Conservation (phyloP, 208 protist genomes). For the Phytomonas serpens region DNA sequence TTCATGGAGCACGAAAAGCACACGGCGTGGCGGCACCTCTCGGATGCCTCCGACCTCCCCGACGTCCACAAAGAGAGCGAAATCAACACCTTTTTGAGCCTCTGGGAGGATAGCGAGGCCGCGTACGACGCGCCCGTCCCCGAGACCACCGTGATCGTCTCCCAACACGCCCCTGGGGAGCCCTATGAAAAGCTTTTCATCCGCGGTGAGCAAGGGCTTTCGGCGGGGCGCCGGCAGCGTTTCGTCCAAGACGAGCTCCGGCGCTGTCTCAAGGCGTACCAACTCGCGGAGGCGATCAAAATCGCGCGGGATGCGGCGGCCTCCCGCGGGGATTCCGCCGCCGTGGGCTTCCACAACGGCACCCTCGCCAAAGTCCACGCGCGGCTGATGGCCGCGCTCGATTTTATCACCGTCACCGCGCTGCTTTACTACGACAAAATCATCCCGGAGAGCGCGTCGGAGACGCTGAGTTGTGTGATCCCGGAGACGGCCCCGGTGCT, state of each 20-base stretch:
- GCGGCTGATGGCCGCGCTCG: slow-evolving; percentile 61
- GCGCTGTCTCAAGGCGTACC: slow-evolving; percentile 60
- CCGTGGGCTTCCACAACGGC: slow-evolving; percentile 12
- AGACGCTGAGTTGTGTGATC: slow-evolving; percentile 58
- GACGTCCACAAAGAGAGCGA: slow-evolving; percentile 66
- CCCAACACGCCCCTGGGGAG: neutral
- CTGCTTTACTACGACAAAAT: slow-evolving; percentile 78
- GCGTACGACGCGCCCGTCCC: slow-evolving; percentile 17
- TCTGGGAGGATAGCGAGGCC: slow-evolving; percentile 59
- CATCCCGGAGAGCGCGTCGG: slow-evolving; percentile 65
- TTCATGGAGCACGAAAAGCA: slow-evolving; percentile 80
- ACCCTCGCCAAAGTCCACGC: slow-evolving; percentile 47
- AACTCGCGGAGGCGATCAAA: slow-evolving; percentile 63
- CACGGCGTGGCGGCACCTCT: slow-evolving; percentile 49
- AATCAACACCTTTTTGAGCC: slow-evolving; percentile 86
- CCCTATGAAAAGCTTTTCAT: slow-evolving; percentile 25
- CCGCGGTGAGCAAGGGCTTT: slow-evolving; percentile 48
- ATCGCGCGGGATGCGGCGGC: slow-evolving; percentile 33
- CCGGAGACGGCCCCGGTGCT: slow-evolving; percentile 42
- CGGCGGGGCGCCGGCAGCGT: slow-evolving; percentile 27
- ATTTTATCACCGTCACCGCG: slow-evolving; percentile 62
- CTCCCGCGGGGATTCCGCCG: neutral
- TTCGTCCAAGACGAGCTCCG: slow-evolving; percentile 49
- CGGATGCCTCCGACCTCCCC: slow-evolving; percentile 64
- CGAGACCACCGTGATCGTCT: slow-evolving; percentile 28